Percentiles rank a stretch among this genome's conserved stretches.
Evolutionary conservation across 192 early-diverging fungal genomes (phyloP).

Genomic region (Kickxella alabastrina): DNA sequence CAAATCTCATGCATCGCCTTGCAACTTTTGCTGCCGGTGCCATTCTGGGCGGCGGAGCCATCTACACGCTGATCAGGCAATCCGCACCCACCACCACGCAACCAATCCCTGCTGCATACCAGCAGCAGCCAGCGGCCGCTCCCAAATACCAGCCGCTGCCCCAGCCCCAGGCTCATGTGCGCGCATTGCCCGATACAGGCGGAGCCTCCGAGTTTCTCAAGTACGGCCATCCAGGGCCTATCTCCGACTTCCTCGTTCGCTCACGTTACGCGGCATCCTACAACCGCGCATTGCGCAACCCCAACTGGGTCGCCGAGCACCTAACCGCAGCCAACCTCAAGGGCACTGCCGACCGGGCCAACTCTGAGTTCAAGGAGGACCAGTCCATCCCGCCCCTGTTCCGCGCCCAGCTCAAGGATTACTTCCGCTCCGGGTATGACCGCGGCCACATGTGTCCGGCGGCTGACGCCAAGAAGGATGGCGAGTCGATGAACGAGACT

Average conservation of each 20-base stretch:
- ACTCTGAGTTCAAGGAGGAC: slow-evolving; percentile 80
- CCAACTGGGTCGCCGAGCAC: slow-evolving; percentile 76
- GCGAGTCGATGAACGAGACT: slow-evolving; percentile 78
- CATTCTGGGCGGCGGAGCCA: slow-evolving; percentile 36
- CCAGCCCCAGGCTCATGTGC: neutral
- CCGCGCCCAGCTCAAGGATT: slow-evolving; percentile 75
- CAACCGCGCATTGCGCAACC: slow-evolving; percentile 71
- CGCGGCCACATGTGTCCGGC: slow-evolving; percentile 93
- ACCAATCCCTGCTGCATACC: neutral
- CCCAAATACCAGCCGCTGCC: slow-evolving; percentile 4
- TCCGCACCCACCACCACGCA: neutral
- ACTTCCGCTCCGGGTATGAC: slow-evolving; percentile 78
- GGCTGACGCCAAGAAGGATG: slow-evolving; percentile 71
- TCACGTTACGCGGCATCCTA: slow-evolving; percentile 71
- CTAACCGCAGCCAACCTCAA: slow-evolving; percentile 59
- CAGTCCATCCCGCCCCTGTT: slow-evolving; percentile 63
- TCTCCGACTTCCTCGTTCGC: slow-evolving; percentile 68
- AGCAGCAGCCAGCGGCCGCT: neutral
- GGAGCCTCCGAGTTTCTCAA: slow-evolving; percentile 41
- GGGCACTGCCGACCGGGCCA: slow-evolving; percentile 51
- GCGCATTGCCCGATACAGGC: too few relatives aligned
- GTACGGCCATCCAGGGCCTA: slow-evolving; percentile 58
- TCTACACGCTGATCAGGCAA: slow-evolving; percentile 25
- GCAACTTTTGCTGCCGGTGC: slow-evolving; percentile 44
- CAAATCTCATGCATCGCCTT: slow-evolving; percentile 44